These are phyloP conservation scores for Cordyceps farinosa DNA, from an alignment of 2,329 filamentous ascomycete species.

Conservation along the genomic window DNA sequence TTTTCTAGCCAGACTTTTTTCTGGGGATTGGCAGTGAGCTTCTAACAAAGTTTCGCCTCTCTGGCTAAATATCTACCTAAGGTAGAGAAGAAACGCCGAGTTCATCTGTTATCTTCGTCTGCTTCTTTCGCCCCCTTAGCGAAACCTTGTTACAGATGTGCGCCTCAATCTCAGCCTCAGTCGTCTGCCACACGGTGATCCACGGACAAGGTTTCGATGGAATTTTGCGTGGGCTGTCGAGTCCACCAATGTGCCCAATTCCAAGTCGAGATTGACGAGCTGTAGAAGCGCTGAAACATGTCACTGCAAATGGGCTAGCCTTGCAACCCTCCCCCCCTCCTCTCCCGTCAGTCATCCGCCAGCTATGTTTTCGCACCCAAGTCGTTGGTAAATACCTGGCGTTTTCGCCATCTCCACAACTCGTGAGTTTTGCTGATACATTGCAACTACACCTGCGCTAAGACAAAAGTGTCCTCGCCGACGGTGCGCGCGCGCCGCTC, in stretches of 20 bases:
- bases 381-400: too few species aligned
- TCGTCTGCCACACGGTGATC: neutral
- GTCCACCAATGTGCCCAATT: neutral
- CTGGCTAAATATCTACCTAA: too few species aligned
- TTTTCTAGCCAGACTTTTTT: too few species aligned
- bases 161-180: neutral
- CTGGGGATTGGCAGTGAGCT: too few species aligned
- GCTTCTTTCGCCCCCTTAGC: too few species aligned
- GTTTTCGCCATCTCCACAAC: neutral
- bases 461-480: neutral
- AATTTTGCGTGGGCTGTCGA: neutral
- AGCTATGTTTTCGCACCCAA: too few species aligned
- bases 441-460: neutral
- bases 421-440: neutral
- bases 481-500: neutral
- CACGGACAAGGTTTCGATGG: too few species aligned
- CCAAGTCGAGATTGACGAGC: neutral
- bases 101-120: too few species aligned
- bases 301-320: neutral
- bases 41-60: too few species aligned
- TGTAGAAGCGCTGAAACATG: neutral
- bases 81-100: too few species aligned
- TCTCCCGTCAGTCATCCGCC: too few species aligned
- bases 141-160: neutral
- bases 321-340: too few species aligned